Evolutionary conservation across 139 green algal species (phyloP), one percentile per base, ranked within the genome.

Genomic region (Closterium sp.): DNA sequence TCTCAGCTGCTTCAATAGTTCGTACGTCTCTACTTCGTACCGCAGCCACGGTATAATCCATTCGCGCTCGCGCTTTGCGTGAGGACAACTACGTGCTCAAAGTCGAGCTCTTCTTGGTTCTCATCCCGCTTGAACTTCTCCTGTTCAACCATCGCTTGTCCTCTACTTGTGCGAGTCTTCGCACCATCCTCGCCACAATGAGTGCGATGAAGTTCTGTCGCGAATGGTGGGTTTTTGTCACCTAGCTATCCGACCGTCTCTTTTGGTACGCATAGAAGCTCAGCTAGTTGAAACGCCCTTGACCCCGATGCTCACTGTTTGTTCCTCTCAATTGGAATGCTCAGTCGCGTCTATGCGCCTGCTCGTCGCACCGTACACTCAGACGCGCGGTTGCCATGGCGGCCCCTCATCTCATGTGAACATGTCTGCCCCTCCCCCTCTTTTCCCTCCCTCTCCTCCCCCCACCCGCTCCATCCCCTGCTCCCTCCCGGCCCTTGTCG

Each of bases 141-240:
- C 62, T 24, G 62, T 27, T 79, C 1, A 24, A 2, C 62, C 62
- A 22, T 0, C 62, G 19, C 62, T 13, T 27, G 62, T 79, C 62
- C 27, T 13, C 17, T 79, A 27, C 13, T 79, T 24, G 17, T 27
- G 17, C 62, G 62, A 79, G 19, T 22, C 62, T 79, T 22, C 10
- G 1, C 13, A 79, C 13, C 62, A 13, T 6, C 34, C 24, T 31
- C 29, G 88, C 42, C 30, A 28, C 86, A 11, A 94, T 94, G 92
- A 92, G 88, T 92, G 92, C 84, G 21, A 94, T 94, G 92, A 90
- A 87, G 21, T 94, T 94, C 32, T 94, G 92, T 42, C 92, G 85
- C 45, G 92, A 94, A 34, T 94, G 92, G 92, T 94, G 32, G 29
- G 86, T 31, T 13, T 2, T 50, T 9, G 17, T 10, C 9, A 73